Base-by-base conservation (phyloP, 2,329 filamentous ascomycete genomes). In the Fusarium euwallaceae region DNA sequence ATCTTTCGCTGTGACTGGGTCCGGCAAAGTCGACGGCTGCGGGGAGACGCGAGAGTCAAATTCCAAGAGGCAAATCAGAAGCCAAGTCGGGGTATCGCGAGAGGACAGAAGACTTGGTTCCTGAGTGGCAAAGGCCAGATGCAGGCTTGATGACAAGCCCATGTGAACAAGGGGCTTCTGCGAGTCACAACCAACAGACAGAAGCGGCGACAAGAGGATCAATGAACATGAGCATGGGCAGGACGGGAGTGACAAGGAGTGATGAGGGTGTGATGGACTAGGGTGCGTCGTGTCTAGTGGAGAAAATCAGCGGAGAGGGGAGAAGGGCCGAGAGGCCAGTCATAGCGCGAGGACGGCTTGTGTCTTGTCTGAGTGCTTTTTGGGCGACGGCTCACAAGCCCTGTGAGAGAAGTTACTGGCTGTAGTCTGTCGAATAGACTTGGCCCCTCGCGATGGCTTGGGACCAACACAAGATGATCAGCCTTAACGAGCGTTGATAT, bases 321-420 rank as follows among this genome's bases (percentile, higher is more conserved):
- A 75, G 75, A 79, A 78, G 71, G 77, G 48, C 71, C 77, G 76
- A 78, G 61, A 79, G 67, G 69, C 80, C 80, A 81, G 72, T 81
- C 72, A 79, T 53, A 76, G 34, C 41, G 58, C 61, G 39, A 56
- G 67, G 63, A 64, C 59, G 65, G 66, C 65, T 69, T 72, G 67
- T 70, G 22, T 65, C 68, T 17, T 20, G 29, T 66, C 55, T 71
- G 56, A 68, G 60, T 64, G 61, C 24, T 70, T 73, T 66, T 66
- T 36, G 56, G 68, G 73, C 66, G 70, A 61, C 60, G 70, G 66
- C 63, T 62, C 59, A 71, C 71, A 62, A 29, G 43, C 48, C 8
- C 59, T 34, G 48, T 34, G 51, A 45, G 61, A 17, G 32, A 55
- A 32, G 16, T 74, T 66, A 71, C 71, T 78, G 71, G 71, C 60